phyloP scores from a whole-genome alignment of 257 asterid species.

The Ocimum tenuiflorum region DNA sequence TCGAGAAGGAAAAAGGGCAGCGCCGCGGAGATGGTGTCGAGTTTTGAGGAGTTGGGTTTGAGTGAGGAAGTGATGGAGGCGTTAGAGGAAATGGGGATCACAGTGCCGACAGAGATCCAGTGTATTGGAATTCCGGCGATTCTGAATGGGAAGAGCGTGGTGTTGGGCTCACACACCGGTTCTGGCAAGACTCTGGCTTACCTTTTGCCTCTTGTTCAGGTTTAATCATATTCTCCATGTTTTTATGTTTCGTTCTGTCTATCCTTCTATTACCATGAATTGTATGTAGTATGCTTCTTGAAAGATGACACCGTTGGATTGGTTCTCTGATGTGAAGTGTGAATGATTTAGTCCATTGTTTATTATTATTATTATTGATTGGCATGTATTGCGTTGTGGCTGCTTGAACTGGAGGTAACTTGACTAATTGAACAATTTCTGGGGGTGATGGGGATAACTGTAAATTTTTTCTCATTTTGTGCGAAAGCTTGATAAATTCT shows the following conservation, averaged over 20 bases:
- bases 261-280: neutral
- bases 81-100: conserved; percentile 74
- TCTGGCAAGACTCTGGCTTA: conserved; percentile 98
- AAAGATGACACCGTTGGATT: neutral
- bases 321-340: neutral
- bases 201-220: conserved; percentile 93
- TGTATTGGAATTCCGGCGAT: conserved; percentile 82
- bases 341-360: neutral
- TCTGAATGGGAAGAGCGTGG: conserved; percentile 64
- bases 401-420: neutral
- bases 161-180: conserved; percentile 94
- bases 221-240: conserved; percentile 12
- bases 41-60: conserved; percentile 84
- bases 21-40: conserved; percentile 41
- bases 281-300: neutral
- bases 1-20: conserved; percentile 36
- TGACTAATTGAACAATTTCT: neutral
- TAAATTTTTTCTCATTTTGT: neutral
- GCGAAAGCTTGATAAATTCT: neutral
- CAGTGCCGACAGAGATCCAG: conserved; percentile 89
- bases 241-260: neutral
- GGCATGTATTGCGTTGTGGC: neutral
- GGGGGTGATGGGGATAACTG: neutral
- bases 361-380: neutral
- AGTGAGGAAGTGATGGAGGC: conserved; percentile 68